phyloP scores from a whole-genome alignment of 805 yeast genomes.

The Deakozyma indianensis region DNA sequence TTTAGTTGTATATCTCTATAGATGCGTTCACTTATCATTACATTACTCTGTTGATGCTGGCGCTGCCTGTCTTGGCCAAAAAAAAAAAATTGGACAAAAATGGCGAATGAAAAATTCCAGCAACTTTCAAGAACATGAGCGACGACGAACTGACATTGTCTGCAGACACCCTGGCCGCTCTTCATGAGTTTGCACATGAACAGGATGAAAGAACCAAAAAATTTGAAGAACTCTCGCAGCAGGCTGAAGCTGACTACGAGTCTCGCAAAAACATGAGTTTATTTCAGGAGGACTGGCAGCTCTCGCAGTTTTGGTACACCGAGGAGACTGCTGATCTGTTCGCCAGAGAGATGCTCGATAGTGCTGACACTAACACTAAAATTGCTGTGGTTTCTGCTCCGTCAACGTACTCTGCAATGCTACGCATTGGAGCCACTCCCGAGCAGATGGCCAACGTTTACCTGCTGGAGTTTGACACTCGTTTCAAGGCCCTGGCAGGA shows the following conservation, averaged over 20 bases:
- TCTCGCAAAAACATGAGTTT: constrained; percentile 43
- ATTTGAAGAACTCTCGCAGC: constrained; percentile 37
- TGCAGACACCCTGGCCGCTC: constrained; percentile 36
- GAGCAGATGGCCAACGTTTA: constrained; percentile 53
- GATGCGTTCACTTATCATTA: too few species aligned
- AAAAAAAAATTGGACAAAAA: background rate
- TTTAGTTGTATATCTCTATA: background rate
- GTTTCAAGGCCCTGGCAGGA: constrained; percentile 66
- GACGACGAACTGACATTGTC: constrained; percentile 19
- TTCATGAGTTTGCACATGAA: constrained; percentile 52
- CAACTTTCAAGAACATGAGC: too few species aligned
- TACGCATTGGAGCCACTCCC: background rate
- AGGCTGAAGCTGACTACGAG: constrained; percentile 45
- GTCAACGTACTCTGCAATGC: constrained; percentile 74
- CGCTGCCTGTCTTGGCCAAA: too few species aligned
- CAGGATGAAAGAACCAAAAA: constrained; percentile 41
- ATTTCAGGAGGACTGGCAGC: constrained; percentile 86
- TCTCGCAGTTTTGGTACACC: constrained; percentile 80
- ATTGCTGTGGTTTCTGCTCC: constrained; percentile 80
- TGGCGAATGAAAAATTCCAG: background rate
- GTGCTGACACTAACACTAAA: constrained; percentile 52
- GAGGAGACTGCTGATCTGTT: constrained; percentile 56
- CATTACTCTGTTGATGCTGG: too few species aligned
- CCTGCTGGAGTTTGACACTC: constrained; percentile 61
- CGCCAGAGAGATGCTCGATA: constrained; percentile 54